Percentiles rank a stretch among this genome's conserved stretches.
These are phyloP conservation scores for Neostapfia colusana DNA, from an alignment of 176 grass and related monocot species.

Conservation along the genomic window DNA sequence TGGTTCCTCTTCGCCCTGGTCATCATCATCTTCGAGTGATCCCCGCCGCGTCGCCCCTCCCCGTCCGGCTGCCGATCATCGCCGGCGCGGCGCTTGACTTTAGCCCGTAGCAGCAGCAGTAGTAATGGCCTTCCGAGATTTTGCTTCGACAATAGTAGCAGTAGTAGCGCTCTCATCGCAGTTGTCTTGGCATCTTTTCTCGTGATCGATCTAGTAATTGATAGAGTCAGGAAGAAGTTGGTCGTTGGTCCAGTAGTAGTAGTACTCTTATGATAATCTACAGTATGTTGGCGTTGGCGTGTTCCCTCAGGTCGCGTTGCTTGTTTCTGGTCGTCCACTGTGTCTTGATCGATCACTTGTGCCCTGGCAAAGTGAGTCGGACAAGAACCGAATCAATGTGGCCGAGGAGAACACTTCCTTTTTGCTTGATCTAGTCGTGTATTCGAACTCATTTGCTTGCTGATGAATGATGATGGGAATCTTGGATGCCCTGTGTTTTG, in stretches of 20 bases:
- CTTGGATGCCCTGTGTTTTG: not conserved
- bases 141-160: not conserved
- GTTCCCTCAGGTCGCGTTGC: not conserved
- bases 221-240: not conserved
- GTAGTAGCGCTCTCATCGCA: slow-evolving; percentile 5
- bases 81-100: slow-evolving; percentile 14
- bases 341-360: not conserved
- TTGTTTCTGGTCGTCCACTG: not conserved
- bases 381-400: not conserved
- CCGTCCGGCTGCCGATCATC: slow-evolving; percentile 13
- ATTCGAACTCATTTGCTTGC: not conserved
- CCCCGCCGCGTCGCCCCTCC: not conserved
- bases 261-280: not conserved
- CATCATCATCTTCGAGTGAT: slow-evolving; percentile 9
- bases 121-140: not conserved
- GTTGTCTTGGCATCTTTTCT: slow-evolving; percentile 24
- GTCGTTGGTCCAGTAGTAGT: not conserved
- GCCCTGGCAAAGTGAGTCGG: not conserved
- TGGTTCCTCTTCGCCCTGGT: not conserved
- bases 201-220: not conserved
- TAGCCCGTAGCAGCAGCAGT: slow-evolving; percentile 11
- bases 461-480: not conserved
- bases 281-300: not conserved
- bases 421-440: not conserved
- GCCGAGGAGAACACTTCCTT: not conserved